A percentile compares a stretch with the other conserved stretches of the same genome.
These are phyloP conservation scores for Penicillium paradoxum DNA, from an alignment of 495 filamentous ascomycete genomes.

Conservation along the genomic window DNA sequence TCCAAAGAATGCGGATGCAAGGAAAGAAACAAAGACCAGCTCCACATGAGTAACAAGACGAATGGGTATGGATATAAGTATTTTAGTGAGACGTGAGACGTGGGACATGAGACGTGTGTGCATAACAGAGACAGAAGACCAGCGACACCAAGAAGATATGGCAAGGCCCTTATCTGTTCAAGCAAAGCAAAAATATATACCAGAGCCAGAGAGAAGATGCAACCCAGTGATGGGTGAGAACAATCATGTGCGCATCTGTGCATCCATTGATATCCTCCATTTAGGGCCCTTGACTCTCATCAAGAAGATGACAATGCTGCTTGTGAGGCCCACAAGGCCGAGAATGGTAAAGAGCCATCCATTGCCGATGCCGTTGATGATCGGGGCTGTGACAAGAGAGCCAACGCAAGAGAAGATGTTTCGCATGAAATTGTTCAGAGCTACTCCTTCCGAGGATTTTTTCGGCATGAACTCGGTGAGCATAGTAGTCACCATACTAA, in stretches of 20 bases:
- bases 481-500: conserved; percentile 74
- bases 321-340: conserved; percentile 55
- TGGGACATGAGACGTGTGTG: no score
- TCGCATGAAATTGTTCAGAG: conserved; percentile 69
- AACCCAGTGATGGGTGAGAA: not conserved
- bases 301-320: conserved; percentile 54
- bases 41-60: not conserved
- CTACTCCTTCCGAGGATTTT: conserved; percentile 68
- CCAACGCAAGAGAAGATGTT: conserved; percentile 85
- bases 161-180: not conserved
- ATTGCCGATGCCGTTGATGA: conserved; percentile 77
- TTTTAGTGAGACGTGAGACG: not conserved
- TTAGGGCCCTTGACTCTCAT: conserved; percentile 60
- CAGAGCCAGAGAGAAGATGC: not conserved
- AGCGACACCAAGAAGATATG: not conserved
- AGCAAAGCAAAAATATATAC: not conserved
- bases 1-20: not conserved
- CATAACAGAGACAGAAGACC: not conserved
- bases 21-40: not conserved
- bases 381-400: conserved; percentile 64
- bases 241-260: conserved; percentile 30
- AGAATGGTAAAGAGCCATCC: conserved; percentile 87
- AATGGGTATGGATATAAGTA: not conserved
- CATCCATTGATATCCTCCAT: conserved; percentile 69
- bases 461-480: conserved; percentile 87